Percentiles rank a stretch among this genome's conserved stretches.
Evolutionary conservation across 2,329 filamentous ascomycete genomes (phyloP).

Genomic region (Colletotrichum noveboracense): DNA sequence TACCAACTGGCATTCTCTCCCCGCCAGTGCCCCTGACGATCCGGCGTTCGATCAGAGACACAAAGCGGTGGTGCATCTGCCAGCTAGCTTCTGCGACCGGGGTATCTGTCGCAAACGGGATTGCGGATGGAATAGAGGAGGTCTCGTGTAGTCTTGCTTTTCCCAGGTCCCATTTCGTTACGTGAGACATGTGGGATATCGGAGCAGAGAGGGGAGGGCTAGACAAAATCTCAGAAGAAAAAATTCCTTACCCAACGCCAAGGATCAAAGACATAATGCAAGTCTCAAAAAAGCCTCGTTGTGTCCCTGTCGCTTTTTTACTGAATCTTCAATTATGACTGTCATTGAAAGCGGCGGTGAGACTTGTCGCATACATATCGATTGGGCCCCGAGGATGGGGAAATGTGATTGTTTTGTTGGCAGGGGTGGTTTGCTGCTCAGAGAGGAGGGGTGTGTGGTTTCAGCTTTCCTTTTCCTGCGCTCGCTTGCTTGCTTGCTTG

Average conservation of each 20-base stretch:
- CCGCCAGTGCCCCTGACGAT: slow-evolving; percentile 9
- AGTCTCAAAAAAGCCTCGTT: not conserved
- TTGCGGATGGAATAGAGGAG: not conserved
- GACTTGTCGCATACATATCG: not conserved
- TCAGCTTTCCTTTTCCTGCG: not conserved
- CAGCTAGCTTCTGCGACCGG: slow-evolving; percentile 6
- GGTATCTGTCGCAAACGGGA: not conserved
- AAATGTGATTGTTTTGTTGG: not conserved
- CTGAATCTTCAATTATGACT: not conserved
- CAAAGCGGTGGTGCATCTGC: slow-evolving; percentile 1
- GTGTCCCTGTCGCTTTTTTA: not conserved
- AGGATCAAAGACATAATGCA: not conserved
- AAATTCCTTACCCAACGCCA: not conserved
- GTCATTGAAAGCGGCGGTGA: not conserved
- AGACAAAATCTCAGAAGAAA: not conserved
- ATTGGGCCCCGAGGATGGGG: not conserved
- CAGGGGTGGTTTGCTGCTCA: not conserved
- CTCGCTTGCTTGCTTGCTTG: not conserved
- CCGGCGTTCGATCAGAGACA: slow-evolving; percentile 3
- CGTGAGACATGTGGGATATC: not conserved
- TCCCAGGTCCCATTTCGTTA: not conserved
- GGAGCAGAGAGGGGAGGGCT: not conserved
- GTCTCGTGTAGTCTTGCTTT: not conserved
- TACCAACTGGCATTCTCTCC: not conserved
- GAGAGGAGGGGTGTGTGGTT: not conserved